These are phyloP conservation scores for Aurantiochytrium sp. DNA, from an alignment of 108 stramenopile species.

Conservation along the genomic window DNA sequence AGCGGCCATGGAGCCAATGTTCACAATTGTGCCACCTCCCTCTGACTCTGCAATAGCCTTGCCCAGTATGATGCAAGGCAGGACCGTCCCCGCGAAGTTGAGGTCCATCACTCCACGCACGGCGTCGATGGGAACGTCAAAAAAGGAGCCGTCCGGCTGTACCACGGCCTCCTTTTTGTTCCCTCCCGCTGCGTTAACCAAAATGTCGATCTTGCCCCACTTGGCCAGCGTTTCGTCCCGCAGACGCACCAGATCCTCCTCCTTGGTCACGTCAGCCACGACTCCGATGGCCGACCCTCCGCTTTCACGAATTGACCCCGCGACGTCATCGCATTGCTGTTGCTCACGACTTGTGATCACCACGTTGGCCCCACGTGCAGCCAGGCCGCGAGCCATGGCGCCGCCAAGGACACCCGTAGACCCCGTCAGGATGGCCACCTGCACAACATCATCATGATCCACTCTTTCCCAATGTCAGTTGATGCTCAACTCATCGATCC, in stretches of 20 bases:
- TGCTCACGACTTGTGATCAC: background rate
- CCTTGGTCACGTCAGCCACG: background rate
- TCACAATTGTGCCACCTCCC: background rate
- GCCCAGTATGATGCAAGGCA: background rate
- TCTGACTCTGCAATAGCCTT: background rate
- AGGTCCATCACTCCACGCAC: background rate
- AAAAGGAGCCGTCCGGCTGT: background rate
- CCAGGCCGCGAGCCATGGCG: constrained; percentile 1
- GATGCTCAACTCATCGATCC: background rate
- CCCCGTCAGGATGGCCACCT: background rate
- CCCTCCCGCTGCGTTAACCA: constrained; percentile 6
- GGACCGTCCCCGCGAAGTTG: background rate
- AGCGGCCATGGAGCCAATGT: background rate
- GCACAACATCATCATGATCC: background rate
- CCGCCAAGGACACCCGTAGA: background rate
- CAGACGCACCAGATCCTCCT: background rate
- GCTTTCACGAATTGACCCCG: background rate
- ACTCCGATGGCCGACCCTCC: background rate
- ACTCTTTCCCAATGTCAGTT: background rate
- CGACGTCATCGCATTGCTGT: background rate
- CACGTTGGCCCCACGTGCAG: background rate
- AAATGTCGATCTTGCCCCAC: constrained; percentile 6
- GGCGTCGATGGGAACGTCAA: background rate
- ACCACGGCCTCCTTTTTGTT: background rate
- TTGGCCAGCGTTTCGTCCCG: background rate